These are phyloP conservation scores for Flaveria floridana DNA, from an alignment of 140 eudicot genomes.

Conservation along the genomic window DNA sequence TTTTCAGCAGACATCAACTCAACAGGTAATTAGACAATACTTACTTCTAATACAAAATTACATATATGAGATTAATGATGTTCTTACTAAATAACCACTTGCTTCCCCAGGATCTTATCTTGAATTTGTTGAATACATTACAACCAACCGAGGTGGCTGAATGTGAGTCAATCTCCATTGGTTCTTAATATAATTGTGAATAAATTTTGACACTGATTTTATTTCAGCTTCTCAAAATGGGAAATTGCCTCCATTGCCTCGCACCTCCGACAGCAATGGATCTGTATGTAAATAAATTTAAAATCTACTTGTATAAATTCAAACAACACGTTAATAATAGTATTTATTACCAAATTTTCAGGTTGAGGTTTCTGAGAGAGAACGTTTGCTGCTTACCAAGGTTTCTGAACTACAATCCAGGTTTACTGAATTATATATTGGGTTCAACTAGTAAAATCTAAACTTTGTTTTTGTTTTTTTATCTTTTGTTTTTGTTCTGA, in stretches of 20 bases:
- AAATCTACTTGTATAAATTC: neutral
- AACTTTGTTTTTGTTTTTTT: neutral
- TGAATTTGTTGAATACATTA: slow-evolving; percentile 74
- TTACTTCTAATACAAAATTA: neutral
- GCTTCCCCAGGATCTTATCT: slow-evolving; percentile 73
- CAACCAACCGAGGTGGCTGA: slow-evolving; percentile 61
- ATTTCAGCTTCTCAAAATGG: slow-evolving; percentile 77
- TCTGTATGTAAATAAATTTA: slow-evolving; percentile 49
- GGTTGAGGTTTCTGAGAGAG: slow-evolving; percentile 93
- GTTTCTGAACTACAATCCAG: slow-evolving; percentile 92
- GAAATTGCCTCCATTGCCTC: slow-evolving; percentile 69
- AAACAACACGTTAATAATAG: neutral
- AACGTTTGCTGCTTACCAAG: slow-evolving; percentile 62
- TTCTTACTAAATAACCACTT: slow-evolving; percentile 3
- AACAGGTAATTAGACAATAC: slow-evolving; percentile 53
- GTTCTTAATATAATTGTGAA: slow-evolving; percentile 2
- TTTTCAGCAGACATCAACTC: slow-evolving; percentile 85
- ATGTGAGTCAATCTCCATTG: slow-evolving; percentile 47
- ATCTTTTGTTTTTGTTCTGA: neutral
- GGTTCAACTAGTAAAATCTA: neutral
- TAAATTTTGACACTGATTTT: slow-evolving; percentile 13
- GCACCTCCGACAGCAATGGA: slow-evolving; percentile 73
- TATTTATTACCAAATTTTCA: slow-evolving; percentile 27
- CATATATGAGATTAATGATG: slow-evolving; percentile 15
- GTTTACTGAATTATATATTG: slow-evolving; percentile 30